phyloP scores from a whole-genome alignment of 805 yeast species.

The Kodamaea fukazawae region DNA sequence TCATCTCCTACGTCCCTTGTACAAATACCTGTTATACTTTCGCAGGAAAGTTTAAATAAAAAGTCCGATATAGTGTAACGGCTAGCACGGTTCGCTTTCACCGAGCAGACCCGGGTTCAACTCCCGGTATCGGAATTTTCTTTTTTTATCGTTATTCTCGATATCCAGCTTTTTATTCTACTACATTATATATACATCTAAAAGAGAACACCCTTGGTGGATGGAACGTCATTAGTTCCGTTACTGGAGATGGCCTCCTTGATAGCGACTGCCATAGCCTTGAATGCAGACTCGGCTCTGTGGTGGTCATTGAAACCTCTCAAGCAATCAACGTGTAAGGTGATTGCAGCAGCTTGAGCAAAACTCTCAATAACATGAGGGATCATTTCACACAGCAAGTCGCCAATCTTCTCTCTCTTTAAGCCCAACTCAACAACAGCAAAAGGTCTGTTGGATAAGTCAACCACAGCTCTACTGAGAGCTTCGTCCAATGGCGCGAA shows the following conservation, averaged over 20 bases:
- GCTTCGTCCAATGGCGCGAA: slow-evolving; percentile 98
- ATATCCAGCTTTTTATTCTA: no score
- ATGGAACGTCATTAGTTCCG: slow-evolving; percentile 89
- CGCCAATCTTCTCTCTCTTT: slow-evolving; percentile 91
- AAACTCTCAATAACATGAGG: slow-evolving; percentile 96
- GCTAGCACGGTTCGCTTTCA: slow-evolving; percentile 83
- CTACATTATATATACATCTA: slow-evolving; percentile 18
- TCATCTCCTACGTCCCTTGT: no score
- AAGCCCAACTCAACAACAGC: slow-evolving; percentile 88
- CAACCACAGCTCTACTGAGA: slow-evolving; percentile 92
- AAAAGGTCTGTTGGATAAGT: slow-evolving; percentile 87
- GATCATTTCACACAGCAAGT: slow-evolving; percentile 90
- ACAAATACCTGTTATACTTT: no score
- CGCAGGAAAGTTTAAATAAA: no score
- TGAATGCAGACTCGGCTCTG: slow-evolving; percentile 93
- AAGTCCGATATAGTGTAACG: slow-evolving; percentile 83
- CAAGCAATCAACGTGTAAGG: slow-evolving; percentile 90
- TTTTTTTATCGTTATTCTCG: no score
- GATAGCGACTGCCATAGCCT: slow-evolving; percentile 91
- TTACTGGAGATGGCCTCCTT: slow-evolving; percentile 79
- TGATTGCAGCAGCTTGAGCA: slow-evolving; percentile 87
- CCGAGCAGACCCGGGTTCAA: slow-evolving; percentile 86
- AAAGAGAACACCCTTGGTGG: slow-evolving; percentile 92
- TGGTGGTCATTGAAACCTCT: slow-evolving; percentile 96
- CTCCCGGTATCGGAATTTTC: slow-evolving; percentile 73